phyloP scores from a whole-genome alignment of 306 rosid species.

The Ziziphus jujuba region DNA sequence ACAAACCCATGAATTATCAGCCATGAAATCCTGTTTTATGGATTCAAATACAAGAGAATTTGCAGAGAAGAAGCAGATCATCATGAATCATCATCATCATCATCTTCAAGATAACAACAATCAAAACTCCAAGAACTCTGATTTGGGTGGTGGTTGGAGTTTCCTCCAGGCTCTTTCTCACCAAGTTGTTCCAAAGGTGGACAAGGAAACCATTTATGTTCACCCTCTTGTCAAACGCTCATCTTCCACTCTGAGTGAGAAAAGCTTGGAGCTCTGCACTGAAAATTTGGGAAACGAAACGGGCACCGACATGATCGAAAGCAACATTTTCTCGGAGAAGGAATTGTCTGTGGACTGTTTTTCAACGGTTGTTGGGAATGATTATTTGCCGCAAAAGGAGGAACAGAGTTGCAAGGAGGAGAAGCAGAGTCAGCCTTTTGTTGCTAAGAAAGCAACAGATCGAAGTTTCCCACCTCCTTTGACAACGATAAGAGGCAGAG shows the following conservation, averaged over 20 bases:
- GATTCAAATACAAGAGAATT: slow-evolving; percentile 36
- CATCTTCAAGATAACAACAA: background rate
- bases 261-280: slow-evolving; percentile 74
- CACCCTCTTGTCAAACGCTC: slow-evolving; percentile 59
- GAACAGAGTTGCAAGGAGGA: background rate
- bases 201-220: slow-evolving; percentile 39
- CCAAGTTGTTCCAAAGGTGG: slow-evolving; percentile 14
- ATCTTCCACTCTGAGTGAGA: slow-evolving; percentile 42
- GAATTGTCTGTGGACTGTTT: slow-evolving; percentile 15
- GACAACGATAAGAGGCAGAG: slow-evolving; percentile 80
- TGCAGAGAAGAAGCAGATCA: slow-evolving; percentile 14
- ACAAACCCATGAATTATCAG: slow-evolving; percentile 38
- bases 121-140: slow-evolving; percentile 13
- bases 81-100: slow-evolving; percentile 5
- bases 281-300: slow-evolving; percentile 88
- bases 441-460: slow-evolving; percentile 38
- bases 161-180: slow-evolving; percentile 62
- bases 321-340: slow-evolving; percentile 36
- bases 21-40: slow-evolving; percentile 37
- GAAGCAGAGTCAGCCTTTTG: background rate
- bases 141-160: slow-evolving; percentile 48
- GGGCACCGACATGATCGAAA: slow-evolving; percentile 53
- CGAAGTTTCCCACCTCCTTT: slow-evolving; percentile 82
- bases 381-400: slow-evolving; percentile 37
- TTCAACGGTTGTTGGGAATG: slow-evolving; percentile 6